Conservation (phyloP, 1,284 basidiomycete species). For the Irpex rosettiformis region DNA sequence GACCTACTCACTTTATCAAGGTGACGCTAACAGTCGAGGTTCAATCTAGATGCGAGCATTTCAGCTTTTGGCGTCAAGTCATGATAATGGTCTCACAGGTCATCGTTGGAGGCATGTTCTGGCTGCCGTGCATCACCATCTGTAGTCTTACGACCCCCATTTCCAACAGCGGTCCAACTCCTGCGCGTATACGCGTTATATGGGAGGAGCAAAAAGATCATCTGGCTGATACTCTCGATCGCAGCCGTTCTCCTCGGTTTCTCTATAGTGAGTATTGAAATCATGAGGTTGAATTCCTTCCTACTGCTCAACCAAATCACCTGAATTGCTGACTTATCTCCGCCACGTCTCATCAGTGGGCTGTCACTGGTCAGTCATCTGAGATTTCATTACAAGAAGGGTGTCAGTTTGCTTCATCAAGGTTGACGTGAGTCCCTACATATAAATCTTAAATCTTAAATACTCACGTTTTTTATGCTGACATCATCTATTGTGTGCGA, state of each 20-base stretch:
- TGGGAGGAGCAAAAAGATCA: slow-evolving; percentile 19
- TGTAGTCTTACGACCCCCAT: too few relatives aligned
- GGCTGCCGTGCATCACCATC: too few relatives aligned
- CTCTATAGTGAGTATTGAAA: slow-evolving; percentile 19
- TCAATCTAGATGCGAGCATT: slow-evolving; percentile 20
- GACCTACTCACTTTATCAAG: too few relatives aligned
- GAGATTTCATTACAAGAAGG: slow-evolving; percentile 19
- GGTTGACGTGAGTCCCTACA: neutral
- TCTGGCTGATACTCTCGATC: slow-evolving; percentile 17
- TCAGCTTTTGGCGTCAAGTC: slow-evolving; percentile 25
- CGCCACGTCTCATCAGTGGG: neutral
- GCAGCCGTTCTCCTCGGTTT: slow-evolving; percentile 17
- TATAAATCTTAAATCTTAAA: too few relatives aligned
- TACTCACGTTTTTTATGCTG: too few relatives aligned
- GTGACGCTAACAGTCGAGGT: too few relatives aligned
- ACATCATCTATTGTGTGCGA: too few relatives aligned
- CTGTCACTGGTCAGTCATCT: slow-evolving; percentile 3
- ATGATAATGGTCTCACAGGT: slow-evolving; percentile 25
- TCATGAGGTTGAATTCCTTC: neutral
- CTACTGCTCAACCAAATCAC: too few relatives aligned
- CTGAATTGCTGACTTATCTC: too few relatives aligned
- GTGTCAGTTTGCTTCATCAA: slow-evolving; percentile 3
- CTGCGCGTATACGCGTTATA: slow-evolving; percentile 28
- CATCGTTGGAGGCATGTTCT: slow-evolving; percentile 24
- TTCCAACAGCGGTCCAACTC: slow-evolving; percentile 24